Percentiles rank a stretch among this genome's conserved stretches.
Conservation (phyloP, 2,329 filamentous ascomycete species). For the Neoascochyta sp. region DNA sequence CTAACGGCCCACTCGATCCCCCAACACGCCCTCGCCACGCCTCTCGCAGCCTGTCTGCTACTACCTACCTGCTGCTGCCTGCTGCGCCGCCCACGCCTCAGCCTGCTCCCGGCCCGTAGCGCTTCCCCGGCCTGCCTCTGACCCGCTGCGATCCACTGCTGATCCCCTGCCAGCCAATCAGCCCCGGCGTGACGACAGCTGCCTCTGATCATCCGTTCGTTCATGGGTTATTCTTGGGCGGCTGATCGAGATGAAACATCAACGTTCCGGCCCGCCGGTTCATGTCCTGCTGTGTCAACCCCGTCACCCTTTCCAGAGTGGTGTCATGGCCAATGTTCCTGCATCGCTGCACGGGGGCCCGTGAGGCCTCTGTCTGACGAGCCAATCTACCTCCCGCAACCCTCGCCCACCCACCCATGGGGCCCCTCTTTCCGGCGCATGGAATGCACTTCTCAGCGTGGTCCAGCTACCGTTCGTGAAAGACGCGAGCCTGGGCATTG, state of each 20-base stretch:
- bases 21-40: conserved; percentile 31
- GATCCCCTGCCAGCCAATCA: conserved; percentile 30
- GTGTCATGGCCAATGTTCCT: conserved; percentile 43
- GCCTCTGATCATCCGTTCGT: conserved; percentile 38
- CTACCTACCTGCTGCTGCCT: conserved; percentile 15
- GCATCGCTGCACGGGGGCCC: conserved; percentile 40
- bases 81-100: conserved; percentile 26
- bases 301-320: conserved; percentile 30
- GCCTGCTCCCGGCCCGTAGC: conserved; percentile 34
- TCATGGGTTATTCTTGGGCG: conserved; percentile 37
- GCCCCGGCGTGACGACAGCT: conserved; percentile 19
- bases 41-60: conserved; percentile 25
- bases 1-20: conserved; percentile 29
- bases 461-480: conserved; percentile 34
- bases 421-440: conserved; percentile 34
- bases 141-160: conserved; percentile 19
- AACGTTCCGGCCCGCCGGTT: conserved; percentile 28
- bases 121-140: conserved; percentile 22
- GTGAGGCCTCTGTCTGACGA: conserved; percentile 28
- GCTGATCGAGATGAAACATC: conserved; percentile 41
- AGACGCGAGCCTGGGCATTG: conserved; percentile 35
- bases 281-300: conserved; percentile 37
- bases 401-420: conserved; percentile 18
- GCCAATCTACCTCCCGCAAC: conserved; percentile 27
- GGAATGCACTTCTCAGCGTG: conserved; percentile 39